A percentile compares a stretch with the other conserved stretches of the same genome.
phyloP scores from a whole-genome alignment of 2,329 filamentous ascomycete genomes.

The Fonsecaea erecta region DNA sequence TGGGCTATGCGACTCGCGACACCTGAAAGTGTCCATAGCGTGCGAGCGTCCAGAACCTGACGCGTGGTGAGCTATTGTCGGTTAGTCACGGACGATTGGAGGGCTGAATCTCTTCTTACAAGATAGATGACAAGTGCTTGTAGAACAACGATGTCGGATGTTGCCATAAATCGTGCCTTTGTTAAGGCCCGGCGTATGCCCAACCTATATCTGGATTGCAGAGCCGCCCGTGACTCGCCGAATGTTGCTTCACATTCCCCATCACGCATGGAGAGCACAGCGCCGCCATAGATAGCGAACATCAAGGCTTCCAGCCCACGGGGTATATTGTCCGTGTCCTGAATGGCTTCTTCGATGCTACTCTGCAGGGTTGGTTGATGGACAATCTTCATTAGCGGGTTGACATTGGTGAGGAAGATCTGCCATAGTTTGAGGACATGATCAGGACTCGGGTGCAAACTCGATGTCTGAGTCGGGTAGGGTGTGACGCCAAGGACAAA shows the following conservation, averaged over 20 bases:
- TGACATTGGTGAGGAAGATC: slow-evolving; percentile 70
- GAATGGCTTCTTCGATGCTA: slow-evolving; percentile 66
- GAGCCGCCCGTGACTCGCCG: slow-evolving; percentile 44
- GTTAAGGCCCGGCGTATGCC: slow-evolving; percentile 54
- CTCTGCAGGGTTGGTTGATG: slow-evolving; percentile 69
- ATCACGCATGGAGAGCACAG: slow-evolving; percentile 60
- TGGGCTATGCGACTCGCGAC: slow-evolving; percentile 48
- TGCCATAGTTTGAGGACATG: slow-evolving; percentile 64
- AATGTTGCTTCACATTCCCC: slow-evolving; percentile 57
- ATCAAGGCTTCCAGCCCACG: slow-evolving; percentile 68
- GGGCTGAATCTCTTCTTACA: not conserved
- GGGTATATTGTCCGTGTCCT: slow-evolving; percentile 59
- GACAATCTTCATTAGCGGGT: slow-evolving; percentile 70
- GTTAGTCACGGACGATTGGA: not conserved
- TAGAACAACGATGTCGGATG: slow-evolving; percentile 52
- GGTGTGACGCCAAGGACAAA: slow-evolving; percentile 20
- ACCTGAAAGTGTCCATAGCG: slow-evolving; percentile 50
- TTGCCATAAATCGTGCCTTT: slow-evolving; percentile 50
- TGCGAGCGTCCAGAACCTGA: slow-evolving; percentile 47
- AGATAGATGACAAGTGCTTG: slow-evolving; percentile 51
- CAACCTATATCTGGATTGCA: slow-evolving; percentile 50
- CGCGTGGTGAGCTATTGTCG: slow-evolving; percentile 43
- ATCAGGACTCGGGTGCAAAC: slow-evolving; percentile 50
- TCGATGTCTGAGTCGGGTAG: slow-evolving; percentile 31
- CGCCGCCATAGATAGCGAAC: slow-evolving; percentile 70